Evolutionary conservation across 805 yeast genomes (phyloP).

Genomic region (Sugiyamaella floridensis): DNA sequence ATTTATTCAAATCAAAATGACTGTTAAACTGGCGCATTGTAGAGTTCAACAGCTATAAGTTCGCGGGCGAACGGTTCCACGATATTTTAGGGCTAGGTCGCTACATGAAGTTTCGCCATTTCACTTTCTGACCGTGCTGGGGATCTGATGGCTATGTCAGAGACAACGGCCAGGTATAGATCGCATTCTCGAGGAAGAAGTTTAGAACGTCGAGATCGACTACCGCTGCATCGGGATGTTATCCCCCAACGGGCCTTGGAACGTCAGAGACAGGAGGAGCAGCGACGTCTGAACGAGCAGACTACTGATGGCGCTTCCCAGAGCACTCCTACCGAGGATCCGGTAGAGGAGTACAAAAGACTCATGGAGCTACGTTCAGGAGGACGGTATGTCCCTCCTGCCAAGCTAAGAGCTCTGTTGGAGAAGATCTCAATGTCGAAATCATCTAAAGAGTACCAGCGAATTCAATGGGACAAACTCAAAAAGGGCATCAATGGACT

Average conservation of each 20-base stretch:
- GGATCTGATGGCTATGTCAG: background rate
- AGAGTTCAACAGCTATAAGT: too few species aligned
- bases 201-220: conserved; percentile 19
- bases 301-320: conserved; percentile 4
- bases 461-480: conserved; percentile 49
- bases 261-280: conserved; percentile 17
- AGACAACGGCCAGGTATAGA: background rate
- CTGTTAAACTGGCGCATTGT: too few species aligned
- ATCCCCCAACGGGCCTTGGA: conserved; percentile 22
- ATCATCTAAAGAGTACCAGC: conserved; percentile 41
- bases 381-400: conserved; percentile 51
- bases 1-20: background rate
- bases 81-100: background rate
- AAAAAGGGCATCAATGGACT: conserved; percentile 42
- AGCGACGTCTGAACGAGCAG: conserved; percentile 13
- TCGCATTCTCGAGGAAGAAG: background rate
- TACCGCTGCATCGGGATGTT: conserved; percentile 16
- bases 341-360: conserved; percentile 33
- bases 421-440: conserved; percentile 29
- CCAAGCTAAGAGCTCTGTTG: conserved; percentile 40
- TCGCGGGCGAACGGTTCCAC: too few species aligned
- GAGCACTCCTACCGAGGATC: conserved; percentile 10
- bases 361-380: conserved; percentile 36
- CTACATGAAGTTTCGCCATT: background rate
- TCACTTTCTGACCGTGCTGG: background rate